Conservation (phyloP, 73 alveolate genomes). For the Paraurostyla sp. region DNA sequence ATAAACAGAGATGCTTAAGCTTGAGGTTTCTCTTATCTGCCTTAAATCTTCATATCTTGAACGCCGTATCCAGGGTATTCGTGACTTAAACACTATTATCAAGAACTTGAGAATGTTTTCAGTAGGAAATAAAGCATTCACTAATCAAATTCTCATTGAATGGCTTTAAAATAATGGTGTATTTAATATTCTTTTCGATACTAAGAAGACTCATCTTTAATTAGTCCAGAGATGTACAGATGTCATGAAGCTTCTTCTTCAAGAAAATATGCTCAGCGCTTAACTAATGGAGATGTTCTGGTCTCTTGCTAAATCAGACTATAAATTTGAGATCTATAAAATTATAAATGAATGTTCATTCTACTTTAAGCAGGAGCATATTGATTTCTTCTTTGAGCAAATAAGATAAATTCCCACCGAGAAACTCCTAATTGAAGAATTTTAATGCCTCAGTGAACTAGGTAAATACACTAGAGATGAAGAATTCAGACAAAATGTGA, state of each 20-base stretch:
- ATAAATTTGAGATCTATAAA: constrained; percentile 74
- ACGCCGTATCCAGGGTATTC: constrained; percentile 81
- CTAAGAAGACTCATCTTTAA: constrained; percentile 71
- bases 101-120: constrained; percentile 64
- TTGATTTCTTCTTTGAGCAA: constrained; percentile 62
- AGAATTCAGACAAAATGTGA: background rate
- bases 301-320: constrained; percentile 47
- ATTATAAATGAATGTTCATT: constrained; percentile 70
- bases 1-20: constrained; percentile 73
- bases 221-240: constrained; percentile 81
- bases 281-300: constrained; percentile 72
- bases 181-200: constrained; percentile 70
- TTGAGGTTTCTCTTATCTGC: constrained; percentile 80
- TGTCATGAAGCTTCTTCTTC: constrained; percentile 72
- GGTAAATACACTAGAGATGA: constrained; percentile 64
- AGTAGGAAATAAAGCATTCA: constrained; percentile 52
- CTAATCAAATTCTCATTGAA: constrained; percentile 50
- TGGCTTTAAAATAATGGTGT: constrained; percentile 82
- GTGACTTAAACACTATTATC: constrained; percentile 71
- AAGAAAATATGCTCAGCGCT: constrained; percentile 63
- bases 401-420: constrained; percentile 74
- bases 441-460: constrained; percentile 76
- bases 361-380: constrained; percentile 62
- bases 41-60: constrained; percentile 80
- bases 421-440: constrained; percentile 71